Evolutionary conservation across 108 stramenopile species (phyloP).

Genomic region (Pelagomonas calceolata): DNA sequence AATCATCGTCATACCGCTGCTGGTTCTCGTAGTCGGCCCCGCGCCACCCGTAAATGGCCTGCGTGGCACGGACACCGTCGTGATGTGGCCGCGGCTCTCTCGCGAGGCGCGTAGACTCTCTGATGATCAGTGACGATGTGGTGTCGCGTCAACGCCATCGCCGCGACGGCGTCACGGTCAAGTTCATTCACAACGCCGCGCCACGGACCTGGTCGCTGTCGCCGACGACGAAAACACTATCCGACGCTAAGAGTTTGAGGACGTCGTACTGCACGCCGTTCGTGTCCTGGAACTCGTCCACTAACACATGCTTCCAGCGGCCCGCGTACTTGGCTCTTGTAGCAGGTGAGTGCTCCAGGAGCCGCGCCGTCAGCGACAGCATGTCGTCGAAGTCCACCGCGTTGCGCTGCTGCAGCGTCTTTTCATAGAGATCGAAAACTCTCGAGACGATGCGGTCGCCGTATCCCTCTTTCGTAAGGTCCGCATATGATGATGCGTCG

Average conservation of each 20-base stretch:
- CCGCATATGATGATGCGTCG: not conserved
- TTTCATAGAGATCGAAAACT: constrained; percentile 54
- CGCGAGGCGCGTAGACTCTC: too few species aligned
- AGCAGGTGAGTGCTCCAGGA: constrained; percentile 39
- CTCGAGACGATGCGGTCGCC: constrained; percentile 12
- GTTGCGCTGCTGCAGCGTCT: constrained; percentile 50
- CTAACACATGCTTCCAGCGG: constrained; percentile 63
- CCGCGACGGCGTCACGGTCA: too few species aligned
- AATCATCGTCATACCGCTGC: constrained; percentile 46
- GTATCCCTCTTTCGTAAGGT: too few species aligned
- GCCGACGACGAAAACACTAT: constrained; percentile 54
- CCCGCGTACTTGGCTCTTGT: constrained; percentile 39
- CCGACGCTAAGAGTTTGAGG: constrained; percentile 51
- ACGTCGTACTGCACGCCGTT: constrained; percentile 56
- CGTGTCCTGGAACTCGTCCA: constrained; percentile 79
- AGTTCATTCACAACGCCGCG: too few species aligned
- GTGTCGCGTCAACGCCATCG: too few species aligned
- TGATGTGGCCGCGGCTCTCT: too few species aligned
- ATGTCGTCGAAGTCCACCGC: constrained; percentile 81
- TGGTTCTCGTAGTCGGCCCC: constrained; percentile 62
- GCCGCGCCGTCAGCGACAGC: constrained; percentile 59
- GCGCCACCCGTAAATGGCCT: constrained; percentile 68
- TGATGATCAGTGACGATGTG: too few species aligned
- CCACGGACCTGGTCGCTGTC: too few species aligned
- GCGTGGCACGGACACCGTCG: too few species aligned